phyloP scores from a whole-genome alignment of 148 eudicot species.

The Rhododendron griersonianum region DNA sequence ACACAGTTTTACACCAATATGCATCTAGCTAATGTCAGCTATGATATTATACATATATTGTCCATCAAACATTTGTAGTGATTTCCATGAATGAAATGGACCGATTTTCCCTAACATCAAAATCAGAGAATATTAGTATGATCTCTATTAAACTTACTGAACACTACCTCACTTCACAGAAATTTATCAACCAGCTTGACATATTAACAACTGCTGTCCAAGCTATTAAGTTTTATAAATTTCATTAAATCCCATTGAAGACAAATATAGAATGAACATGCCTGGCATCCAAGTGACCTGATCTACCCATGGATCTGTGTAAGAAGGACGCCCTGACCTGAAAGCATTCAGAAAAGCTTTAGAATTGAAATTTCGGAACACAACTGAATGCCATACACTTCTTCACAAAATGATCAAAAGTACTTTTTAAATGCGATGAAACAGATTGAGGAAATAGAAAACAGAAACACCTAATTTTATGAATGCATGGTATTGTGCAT shows the following conservation, averaged over 20 bases:
- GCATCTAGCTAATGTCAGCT: background rate
- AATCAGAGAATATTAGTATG: background rate
- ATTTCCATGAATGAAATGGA: background rate
- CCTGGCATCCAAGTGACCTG: slow-evolving; percentile 93
- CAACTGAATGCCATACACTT: background rate
- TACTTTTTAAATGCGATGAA: background rate
- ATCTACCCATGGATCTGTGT: slow-evolving; percentile 78
- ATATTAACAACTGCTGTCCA: background rate
- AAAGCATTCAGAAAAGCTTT: slow-evolving; percentile 11
- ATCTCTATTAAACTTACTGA: background rate
- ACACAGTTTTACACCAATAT: background rate
- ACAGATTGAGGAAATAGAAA: background rate
- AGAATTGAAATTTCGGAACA: background rate
- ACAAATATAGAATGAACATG: slow-evolving; percentile 20
- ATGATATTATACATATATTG: background rate
- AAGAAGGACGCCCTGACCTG: slow-evolving; percentile 94
- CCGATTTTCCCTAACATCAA: background rate
- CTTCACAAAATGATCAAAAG: background rate
- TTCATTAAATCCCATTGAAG: background rate
- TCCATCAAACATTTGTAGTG: background rate
- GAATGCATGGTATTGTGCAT: background rate
- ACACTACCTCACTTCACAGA: background rate
- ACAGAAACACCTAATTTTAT: background rate
- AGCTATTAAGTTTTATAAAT: background rate
- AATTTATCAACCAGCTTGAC: background rate